Base-by-base conservation (phyloP, 2,329 filamentous ascomycete species). In the Diaporthe helianthi region DNA sequence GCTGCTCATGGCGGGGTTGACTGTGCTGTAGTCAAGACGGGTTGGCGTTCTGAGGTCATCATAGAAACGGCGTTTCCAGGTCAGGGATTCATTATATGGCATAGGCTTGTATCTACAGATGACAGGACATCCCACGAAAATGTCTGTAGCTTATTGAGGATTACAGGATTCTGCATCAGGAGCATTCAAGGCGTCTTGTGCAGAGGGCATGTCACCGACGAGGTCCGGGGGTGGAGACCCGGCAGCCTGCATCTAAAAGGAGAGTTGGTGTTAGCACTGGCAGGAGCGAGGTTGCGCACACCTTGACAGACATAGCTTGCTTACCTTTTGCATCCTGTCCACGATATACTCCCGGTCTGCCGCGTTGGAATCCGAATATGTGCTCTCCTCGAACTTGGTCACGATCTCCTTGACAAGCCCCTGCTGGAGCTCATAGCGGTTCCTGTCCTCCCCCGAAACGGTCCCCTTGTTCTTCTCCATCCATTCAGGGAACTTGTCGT, bases 321-420 rank as follows among this genome's bases (percentile, higher is more conserved):
- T 78, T 80, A 97, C 95, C 90, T 95, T 95, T 80, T 98, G 95
- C 96, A 99, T 99, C 78, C 91, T 91, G 76, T 98, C 94, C 73
- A 98, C 95, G 75, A 99, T 96, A 80, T 94, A 98, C 78, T 97
- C 93, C 72, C 94, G 86, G 80, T 97, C 93, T 54, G 87, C 85
- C 17, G 91, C 82, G 77, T 97, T 95, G 15, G 91, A 88, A 82
- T 99, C 96, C 55, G 88, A 88, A 79, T 97, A 99, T 0, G 86
- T 88, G 67, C 87, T 85, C 79, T 92, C 88, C 79, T 99, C 94
- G 77, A 99, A 99, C 77, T 93, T 93, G 73, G 82, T 85, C 67
- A 97, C 93, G 79, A 99, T 98, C 79, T 98, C 93, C 68, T 83
- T 85, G 2, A 98, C 94, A 55, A 98, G 81, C 19, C 79, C 81